phyloP scores from a whole-genome alignment of 2,329 filamentous ascomycete species.

The Thyridium curvatum region DNA sequence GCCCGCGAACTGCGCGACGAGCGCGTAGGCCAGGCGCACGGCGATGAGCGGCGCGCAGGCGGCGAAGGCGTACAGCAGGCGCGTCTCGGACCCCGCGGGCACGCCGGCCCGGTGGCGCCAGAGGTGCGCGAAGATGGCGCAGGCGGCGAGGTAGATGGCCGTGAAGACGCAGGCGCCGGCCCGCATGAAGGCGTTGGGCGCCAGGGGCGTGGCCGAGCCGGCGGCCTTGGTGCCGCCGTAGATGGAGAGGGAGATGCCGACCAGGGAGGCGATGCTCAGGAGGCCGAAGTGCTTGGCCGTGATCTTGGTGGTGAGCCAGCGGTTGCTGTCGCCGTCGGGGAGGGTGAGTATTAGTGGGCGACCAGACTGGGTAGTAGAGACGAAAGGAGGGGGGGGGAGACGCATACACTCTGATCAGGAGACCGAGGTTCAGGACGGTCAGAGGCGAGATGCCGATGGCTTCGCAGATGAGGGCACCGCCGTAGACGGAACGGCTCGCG shows the following conservation, averaged over 20 bases:
- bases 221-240: conserved; percentile 8
- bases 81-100: conserved; percentile 13
- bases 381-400: neutral
- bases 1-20: conserved; percentile 12
- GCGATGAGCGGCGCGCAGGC: conserved; percentile 18
- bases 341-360: neutral
- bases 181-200: conserved; percentile 5
- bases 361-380: neutral
- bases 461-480: conserved; percentile 18
- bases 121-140: conserved; percentile 10
- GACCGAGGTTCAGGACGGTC: conserved; percentile 17
- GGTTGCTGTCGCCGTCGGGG: conserved; percentile 7
- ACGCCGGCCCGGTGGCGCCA: conserved; percentile 4
- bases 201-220: neutral
- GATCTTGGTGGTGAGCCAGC: conserved; percentile 8
- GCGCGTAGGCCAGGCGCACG: conserved; percentile 18
- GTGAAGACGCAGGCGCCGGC: conserved; percentile 4
- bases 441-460: conserved; percentile 20
- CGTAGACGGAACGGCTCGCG: conserved; percentile 9
- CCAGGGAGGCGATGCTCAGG: conserved; percentile 5
- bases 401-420: conserved; percentile 20
- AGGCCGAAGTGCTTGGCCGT: conserved; percentile 9
- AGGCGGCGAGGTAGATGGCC: conserved; percentile 11
- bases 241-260: conserved; percentile 8
- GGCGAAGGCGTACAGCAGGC: conserved; percentile 18